Evolutionary conservation across 2,329 filamentous ascomycete genomes (phyloP).

Genomic region (Cladophialophora psammophila): DNA sequence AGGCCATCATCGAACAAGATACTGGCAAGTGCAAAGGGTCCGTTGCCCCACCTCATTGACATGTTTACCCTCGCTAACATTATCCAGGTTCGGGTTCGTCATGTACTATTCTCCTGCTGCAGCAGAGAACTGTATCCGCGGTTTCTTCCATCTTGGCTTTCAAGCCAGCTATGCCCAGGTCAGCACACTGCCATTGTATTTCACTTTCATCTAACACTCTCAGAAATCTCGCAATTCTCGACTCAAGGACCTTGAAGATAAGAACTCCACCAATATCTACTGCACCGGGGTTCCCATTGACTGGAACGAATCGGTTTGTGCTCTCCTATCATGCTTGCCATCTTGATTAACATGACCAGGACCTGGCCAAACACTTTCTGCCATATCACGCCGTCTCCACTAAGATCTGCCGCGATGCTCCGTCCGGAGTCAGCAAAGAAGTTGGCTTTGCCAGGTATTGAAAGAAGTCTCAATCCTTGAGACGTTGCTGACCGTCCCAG

Average conservation of each 20-base stretch:
- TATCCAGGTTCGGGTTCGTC: conserved; percentile 87
- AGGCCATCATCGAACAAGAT: conserved; percentile 95
- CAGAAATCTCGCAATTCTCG: conserved; percentile 98
- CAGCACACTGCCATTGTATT: conserved; percentile 47
- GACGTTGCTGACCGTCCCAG: conserved; percentile 56
- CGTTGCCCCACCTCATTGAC: conserved; percentile 42
- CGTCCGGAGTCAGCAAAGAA: conserved; percentile 87
- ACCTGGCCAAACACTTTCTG: conserved; percentile 71
- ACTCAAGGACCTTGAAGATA: conserved; percentile 94
- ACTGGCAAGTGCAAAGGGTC: conserved; percentile 97
- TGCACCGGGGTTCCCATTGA: conserved; percentile 95
- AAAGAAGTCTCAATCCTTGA: not conserved
- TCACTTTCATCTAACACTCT: conserved; percentile 39
- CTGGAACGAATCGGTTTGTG: conserved; percentile 83
- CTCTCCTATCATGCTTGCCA: not conserved
- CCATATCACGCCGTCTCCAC: conserved; percentile 78
- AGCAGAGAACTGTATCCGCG: conserved; percentile 94
- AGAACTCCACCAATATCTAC: conserved; percentile 90
- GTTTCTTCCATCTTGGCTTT: conserved; percentile 92
- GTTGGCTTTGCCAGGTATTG: conserved; percentile 92
- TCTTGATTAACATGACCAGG: conserved; percentile 58
- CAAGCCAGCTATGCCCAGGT: conserved; percentile 97
- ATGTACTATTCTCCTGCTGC: conserved; percentile 88
- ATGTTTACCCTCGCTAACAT: conserved; percentile 20
- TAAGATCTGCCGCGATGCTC: conserved; percentile 90